Percentiles rank a stretch among this genome's conserved stretches.
phyloP scores from a whole-genome alignment of 2,329 filamentous ascomycete species.

The Bertia moriformis region DNA sequence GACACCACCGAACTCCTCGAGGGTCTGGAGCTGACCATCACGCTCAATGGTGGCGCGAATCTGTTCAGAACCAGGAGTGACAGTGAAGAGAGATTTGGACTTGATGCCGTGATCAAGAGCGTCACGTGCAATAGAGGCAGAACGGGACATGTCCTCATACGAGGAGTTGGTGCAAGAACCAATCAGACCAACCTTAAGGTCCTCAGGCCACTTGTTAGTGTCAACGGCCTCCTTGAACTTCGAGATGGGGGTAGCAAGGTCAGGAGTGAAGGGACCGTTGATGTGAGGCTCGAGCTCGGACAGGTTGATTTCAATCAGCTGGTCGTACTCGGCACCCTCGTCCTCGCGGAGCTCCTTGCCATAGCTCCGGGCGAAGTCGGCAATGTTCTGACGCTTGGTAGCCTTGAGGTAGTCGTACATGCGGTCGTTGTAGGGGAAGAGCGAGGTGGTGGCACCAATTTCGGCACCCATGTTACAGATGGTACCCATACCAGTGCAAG shows the following conservation, averaged over 20 bases:
- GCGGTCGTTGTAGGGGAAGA: constrained; percentile 69
- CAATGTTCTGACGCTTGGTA: constrained; percentile 57
- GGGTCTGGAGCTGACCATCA: constrained; percentile 56
- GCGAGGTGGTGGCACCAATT: constrained; percentile 50
- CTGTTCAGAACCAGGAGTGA: constrained; percentile 64
- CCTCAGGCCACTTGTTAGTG: constrained; percentile 61
- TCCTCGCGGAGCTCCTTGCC: constrained; percentile 54
- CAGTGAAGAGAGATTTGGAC: constrained; percentile 60
- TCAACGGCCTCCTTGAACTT: constrained; percentile 64
- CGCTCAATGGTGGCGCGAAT: constrained; percentile 57
- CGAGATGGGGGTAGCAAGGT: constrained; percentile 64
- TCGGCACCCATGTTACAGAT: constrained; percentile 37
- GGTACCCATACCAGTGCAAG: constrained; percentile 61
- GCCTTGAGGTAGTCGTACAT: constrained; percentile 65
- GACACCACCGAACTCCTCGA: constrained; percentile 63
- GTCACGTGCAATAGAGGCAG: constrained; percentile 59
- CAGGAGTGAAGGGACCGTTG: constrained; percentile 67
- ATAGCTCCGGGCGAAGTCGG: constrained; percentile 55
- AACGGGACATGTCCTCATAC: constrained; percentile 54
- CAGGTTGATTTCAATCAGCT: constrained; percentile 63
- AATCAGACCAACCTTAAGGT: constrained; percentile 64
- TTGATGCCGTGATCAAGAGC: constrained; percentile 61
- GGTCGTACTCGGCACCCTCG: constrained; percentile 58
- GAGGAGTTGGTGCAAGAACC: constrained; percentile 60
- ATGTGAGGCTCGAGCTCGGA: constrained; percentile 62